Conservation (phyloP, 345 rosid species). For the Salix suchowensis region DNA sequence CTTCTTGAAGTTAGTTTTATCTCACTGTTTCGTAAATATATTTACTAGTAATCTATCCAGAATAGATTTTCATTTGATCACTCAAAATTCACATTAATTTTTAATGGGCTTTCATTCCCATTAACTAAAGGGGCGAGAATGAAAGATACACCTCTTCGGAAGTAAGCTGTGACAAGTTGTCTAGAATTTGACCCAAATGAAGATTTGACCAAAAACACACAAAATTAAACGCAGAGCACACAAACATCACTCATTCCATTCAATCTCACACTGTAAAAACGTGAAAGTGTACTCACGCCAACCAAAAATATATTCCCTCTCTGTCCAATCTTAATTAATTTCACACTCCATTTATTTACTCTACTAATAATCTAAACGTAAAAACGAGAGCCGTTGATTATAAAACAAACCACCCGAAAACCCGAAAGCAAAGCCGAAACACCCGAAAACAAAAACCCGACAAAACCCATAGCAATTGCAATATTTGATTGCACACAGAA, state of each 20-base stretch:
- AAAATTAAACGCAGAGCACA: too few species aligned
- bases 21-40: too few species aligned
- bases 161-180: too few species aligned
- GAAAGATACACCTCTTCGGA: too few species aligned
- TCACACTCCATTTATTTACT: not conserved
- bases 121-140: rapidly evolving
- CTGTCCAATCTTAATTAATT: not conserved
- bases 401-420: slow-evolving; percentile 69
- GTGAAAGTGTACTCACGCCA: not conserved
- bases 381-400: slow-evolving; percentile 83
- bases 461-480: slow-evolving; percentile 72
- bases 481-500: slow-evolving; percentile 79
- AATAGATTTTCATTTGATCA: too few species aligned
- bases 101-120: too few species aligned
- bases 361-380: slow-evolving; percentile 37
- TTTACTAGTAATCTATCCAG: too few species aligned
- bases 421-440: slow-evolving; percentile 74
- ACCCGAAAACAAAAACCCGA: slow-evolving; percentile 68
- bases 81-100: too few species aligned
- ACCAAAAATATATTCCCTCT: not conserved
- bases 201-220: too few species aligned
- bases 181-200: too few species aligned
- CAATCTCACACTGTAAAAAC: not conserved
- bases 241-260: not conserved
- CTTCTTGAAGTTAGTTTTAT: too few species aligned